These are phyloP conservation scores for Neonectria sp. DNA, from an alignment of 2,329 filamentous ascomycete genomes.

Conservation along the genomic window DNA sequence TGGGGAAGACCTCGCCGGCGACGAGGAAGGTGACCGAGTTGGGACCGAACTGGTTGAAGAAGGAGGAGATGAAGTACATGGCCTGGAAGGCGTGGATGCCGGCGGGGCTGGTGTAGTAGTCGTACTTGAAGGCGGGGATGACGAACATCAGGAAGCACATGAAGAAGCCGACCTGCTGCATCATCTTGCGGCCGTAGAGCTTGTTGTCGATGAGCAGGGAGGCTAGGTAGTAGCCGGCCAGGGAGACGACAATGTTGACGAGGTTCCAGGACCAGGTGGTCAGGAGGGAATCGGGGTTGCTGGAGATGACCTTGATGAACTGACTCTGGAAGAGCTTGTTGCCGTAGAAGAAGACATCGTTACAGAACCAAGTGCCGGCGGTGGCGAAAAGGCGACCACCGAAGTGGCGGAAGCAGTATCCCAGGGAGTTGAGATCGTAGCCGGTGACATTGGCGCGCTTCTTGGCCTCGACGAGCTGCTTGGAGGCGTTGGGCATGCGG, in stretches of 20 bases:
- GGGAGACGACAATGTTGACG: slow-evolving; percentile 88
- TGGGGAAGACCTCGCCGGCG: slow-evolving; percentile 96
- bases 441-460: slow-evolving; percentile 90
- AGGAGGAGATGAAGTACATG: slow-evolving; percentile 98
- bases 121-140: slow-evolving; percentile 88
- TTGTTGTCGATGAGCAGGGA: slow-evolving; percentile 95
- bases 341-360: slow-evolving; percentile 99
- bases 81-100: slow-evolving; percentile 93
- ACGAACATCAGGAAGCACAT: slow-evolving; percentile 96
- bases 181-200: slow-evolving; percentile 94
- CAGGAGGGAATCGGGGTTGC: slow-evolving; percentile 80
- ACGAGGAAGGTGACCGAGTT: slow-evolving; percentile 98
- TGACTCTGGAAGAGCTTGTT: slow-evolving; percentile 97
- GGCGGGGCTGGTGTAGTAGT: slow-evolving; percentile 81
- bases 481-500: slow-evolving; percentile 92
- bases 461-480: slow-evolving; percentile 86
- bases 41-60: slow-evolving; percentile 99
- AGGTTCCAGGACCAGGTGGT: slow-evolving; percentile 93
- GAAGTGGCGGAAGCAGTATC: slow-evolving; percentile 85
- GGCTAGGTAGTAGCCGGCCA: slow-evolving; percentile 91
- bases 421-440: slow-evolving; percentile 89
- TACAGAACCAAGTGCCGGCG: slow-evolving; percentile 92
- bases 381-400: slow-evolving; percentile 90
- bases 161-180: slow-evolving; percentile 95
- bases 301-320: slow-evolving; percentile 88